Evolutionary conservation across 2,329 filamentous ascomycete genomes (phyloP), one percentile per base, ranked within the genome.

Genomic region (Stromatinia cepivora): DNA sequence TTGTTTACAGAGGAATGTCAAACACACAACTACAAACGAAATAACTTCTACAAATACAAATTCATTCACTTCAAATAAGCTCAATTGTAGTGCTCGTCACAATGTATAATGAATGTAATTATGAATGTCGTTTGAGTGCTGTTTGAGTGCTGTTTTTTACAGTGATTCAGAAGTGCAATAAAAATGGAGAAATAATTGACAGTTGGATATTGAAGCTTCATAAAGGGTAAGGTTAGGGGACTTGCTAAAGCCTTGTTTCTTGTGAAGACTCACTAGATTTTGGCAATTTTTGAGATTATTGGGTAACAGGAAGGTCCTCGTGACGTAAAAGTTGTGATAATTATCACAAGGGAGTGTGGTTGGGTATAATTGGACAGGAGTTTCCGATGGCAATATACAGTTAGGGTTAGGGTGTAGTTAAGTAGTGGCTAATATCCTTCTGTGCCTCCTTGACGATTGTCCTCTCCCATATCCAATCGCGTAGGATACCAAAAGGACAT

Each of bases 91-190:
- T 46, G 25, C 57, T 20, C 13, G 13, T 46, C 58, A 34, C 5
- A 34, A 6, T 28, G n/a, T 46, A 45, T 46, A 42, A 17, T 13
- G 25, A 8, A 61, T 45, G 25, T 31, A 31, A 15, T 61, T 46
- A 46, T 61, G 58, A 61, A 46, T 28, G 25, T 61, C 58, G 46
- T 39, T 61, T 20, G n/a, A 10, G 7, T 46, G 31, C 11, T 25
- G 22, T 39, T 25, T 36, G 28, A 34, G 28, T 17, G n/a, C 22
- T 22, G 20, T 5, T 42, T 1, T 17, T 17, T 42, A 42, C 39
- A 28, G 42, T 62, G 25, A 62, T 62, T 62, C 58, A 62, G 42
- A 62, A 62, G 45, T 48, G 58, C 58, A 25, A 34, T 48, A 48
- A 61, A 61, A 62, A 62, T 62, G 42, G 58, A n/a, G 58, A 62